Evolutionary conservation across 208 protist species (phyloP), one percentile per base, ranked within the genome.

Genomic region (Wallacemonas rigidus): DNA sequence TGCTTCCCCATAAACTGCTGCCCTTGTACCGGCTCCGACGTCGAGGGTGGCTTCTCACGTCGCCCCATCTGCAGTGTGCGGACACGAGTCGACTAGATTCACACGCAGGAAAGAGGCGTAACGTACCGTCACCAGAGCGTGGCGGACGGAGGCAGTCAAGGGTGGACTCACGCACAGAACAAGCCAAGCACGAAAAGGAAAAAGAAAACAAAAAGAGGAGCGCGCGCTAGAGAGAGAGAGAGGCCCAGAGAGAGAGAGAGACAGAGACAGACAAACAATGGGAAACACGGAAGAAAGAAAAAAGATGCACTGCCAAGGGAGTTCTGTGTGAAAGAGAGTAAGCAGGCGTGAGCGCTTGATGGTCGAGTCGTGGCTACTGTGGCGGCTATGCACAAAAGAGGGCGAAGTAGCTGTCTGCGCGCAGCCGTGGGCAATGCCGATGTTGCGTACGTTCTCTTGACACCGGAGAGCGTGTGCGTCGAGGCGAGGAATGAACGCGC

Each of bases 41-140:
- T 65, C 36, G 60, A 53, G 15, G 9, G 12, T 12, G 6, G 8
- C 41, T 65, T 65, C 50, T 65, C 60, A n/a, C 60, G 60, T 4
- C 60, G 38, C 11, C 60, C 60, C 60, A 65, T 65, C 12, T 5
- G 12, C 41, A 6, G 11, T 58, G 11, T 36, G 14, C 6, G 26
- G 11, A 9, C 26, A 62, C 36, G 17, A 48, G 7, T n/a, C 17
- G 63, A 51, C 67, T 56, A 55, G 26, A 62, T 62, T 63, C 35
- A 75, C 67, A 56, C 58, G 51, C 61, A 60, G n/a, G 44, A 75
- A 62, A 75, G 68, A 64, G 72, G 60, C 3, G 58, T 55, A 62
- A 26, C 26, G 26, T 26, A 26, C 26, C 26, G 26, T 26, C 26
- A 26, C 26, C 26, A 26, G 26, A 26, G 26, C 26, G 26, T 26